phyloP scores from a whole-genome alignment of 192 early-diverging fungal genomes.

The Umbelopsis sp. region DNA sequence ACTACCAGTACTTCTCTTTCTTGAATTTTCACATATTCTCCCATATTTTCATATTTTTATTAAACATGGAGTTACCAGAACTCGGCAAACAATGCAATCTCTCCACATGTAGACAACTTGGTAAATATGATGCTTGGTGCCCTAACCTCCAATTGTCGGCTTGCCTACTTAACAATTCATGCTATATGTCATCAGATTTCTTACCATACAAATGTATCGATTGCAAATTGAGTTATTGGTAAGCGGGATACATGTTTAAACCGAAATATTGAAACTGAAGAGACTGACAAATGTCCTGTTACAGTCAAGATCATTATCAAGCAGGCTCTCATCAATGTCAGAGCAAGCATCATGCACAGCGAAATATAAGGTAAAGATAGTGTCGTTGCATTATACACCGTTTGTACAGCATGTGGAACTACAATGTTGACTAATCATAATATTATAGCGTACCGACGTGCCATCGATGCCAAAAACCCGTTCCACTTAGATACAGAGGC shows the following conservation, averaged over 20 bases:
- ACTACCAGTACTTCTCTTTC: neutral
- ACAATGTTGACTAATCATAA: neutral
- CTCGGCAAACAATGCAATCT: slow-evolving; percentile 13
- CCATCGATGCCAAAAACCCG: neutral
- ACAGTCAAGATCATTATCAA: slow-evolving; percentile 1
- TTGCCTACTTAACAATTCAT: too few species aligned
- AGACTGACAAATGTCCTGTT: neutral
- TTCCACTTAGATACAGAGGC: neutral
- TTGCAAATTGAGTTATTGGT: slow-evolving; percentile 8
- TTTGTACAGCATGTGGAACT: neutral
- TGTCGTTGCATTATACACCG: too few species aligned
- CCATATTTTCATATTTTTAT: neutral
- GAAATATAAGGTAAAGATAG: neutral
- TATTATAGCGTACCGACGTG: neutral
- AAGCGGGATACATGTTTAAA: neutral
- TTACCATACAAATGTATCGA: neutral
- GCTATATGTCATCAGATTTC: neutral
- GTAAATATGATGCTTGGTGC: neutral
- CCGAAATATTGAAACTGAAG: neutral
- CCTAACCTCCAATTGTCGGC: too few species aligned
- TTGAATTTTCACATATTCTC: neutral
- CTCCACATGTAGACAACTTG: neutral
- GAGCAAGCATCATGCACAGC: neutral
- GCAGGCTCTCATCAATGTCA: neutral
- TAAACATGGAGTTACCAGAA: slow-evolving; percentile 4